Evolutionary conservation across 805 yeast species (phyloP), one percentile per base, ranked within the genome.

Genomic region (Metschnikowia arizonensis): DNA sequence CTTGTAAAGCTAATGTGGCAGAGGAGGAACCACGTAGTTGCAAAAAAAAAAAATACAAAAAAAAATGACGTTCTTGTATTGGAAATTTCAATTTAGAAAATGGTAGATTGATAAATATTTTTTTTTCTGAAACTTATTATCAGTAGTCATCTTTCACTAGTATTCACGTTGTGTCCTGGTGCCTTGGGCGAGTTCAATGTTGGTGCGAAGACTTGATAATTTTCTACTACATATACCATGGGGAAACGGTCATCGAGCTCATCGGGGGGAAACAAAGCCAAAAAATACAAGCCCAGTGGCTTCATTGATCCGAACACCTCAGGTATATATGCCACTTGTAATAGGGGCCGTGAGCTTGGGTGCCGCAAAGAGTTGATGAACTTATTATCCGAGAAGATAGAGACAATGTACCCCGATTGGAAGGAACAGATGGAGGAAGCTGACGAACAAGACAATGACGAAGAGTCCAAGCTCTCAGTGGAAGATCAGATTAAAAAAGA

Each of bases 281-380:
- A 72, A 59, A 67, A 70, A 63, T 78, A 69, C 62, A 78, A 77
- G 54, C 68, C 72, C 15, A 58, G 68, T 2, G 79, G 79, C 7
- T 68, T 79, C 44, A 64, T 90, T 15, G 97, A 90, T 57, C 96
- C 97, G 0, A 84, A 84, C 32, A 85, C 93, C 44, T 69, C 83
- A 31, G 99, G 99, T 0, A 74, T 93, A 0, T 93, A 86, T 64
- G 96, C 89, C 10, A 86, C 98, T 0, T 91, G 97, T 63, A 78
- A 81, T 40, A 75, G 96, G 55, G 84, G 85, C 31, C 81, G 83
- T 48, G 99, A 93, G 62, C 74, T 74, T 44, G 81, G 77, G 43
- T 88, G 95, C 49, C 76, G 83, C n/a, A 80, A 79, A 50, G 97
- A 89, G 61, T 66, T 89, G 54, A 72, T 77, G 49, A 63, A 69